Evolutionary conservation across 176 grass and related monocot genomes (phyloP), one percentile per base, ranked within the genome.

Genomic region (Raddia guianensis): DNA sequence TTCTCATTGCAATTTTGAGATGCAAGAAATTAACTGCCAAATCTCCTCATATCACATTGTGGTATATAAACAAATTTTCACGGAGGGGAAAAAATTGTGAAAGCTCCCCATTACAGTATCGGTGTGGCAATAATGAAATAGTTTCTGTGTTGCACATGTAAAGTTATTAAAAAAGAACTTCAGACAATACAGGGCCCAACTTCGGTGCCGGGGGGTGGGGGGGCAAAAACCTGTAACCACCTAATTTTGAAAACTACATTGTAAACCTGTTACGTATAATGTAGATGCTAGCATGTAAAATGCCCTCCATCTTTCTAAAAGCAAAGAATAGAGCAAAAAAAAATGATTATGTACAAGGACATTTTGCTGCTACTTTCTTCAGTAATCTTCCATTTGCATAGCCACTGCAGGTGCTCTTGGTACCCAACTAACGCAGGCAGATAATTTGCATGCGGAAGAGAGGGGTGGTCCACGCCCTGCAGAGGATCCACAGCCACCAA

Each of bases 261-360:
- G 83, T 89, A 82, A 82, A 73, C 58, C 72, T 85, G 82, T 85
- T 56, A 72, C 19, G 74, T 76, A 79, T 88, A 80, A 40, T 80
- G 46, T 75, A 72, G 57, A 80, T 48, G 46, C 82, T 85, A 89
- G 47, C 76, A 85, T 76, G 71, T 75, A 76, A 71, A 75, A 75
- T 80, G 85, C 82, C 46, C 87, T 85, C 68, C 78, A 88, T 88
- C 82, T 88, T 81, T 85, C 85, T 85, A 91, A 85, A 84, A 89
- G 78, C 80, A 87, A 90, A 83, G 80, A 90, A 86, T 75, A 83
- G 84, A 87, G 77, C 72, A 76, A 91, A 78, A 51, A 85, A 77
- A 81, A 85, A 88, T 73, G 81, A 80, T 3, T 88, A 88, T 91
- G 77, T 91, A 91, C 85, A 91, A 42, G 77, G 72, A 46, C 57